Percentiles rank a stretch among this genome's conserved stretches.
These are phyloP conservation scores for Penicillium daleae DNA, from an alignment of 495 filamentous ascomycete genomes.

Conservation along the genomic window DNA sequence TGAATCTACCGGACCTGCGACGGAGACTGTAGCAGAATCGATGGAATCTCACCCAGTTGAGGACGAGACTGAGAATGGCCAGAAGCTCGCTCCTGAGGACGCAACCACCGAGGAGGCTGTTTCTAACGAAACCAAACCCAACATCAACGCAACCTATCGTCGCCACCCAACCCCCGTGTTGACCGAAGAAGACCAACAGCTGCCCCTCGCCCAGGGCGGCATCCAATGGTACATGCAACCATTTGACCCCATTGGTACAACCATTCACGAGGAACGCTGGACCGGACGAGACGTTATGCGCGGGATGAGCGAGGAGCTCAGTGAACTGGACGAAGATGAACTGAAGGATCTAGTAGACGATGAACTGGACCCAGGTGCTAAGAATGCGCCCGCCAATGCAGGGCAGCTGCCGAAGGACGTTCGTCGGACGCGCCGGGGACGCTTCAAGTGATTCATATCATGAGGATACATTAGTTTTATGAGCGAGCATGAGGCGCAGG, in stretches of 20 bases:
- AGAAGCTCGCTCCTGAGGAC: conserved; percentile 9
- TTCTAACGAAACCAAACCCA: conserved; percentile 17
- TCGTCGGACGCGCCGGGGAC: conserved; percentile 46
- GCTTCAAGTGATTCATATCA: conserved; percentile 33
- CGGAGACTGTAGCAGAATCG: neutral
- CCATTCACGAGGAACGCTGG: conserved; percentile 75
- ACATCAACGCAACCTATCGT: conserved; percentile 16
- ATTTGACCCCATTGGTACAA: conserved; percentile 79
- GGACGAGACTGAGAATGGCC: neutral
- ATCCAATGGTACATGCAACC: conserved; percentile 86
- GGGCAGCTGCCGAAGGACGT: conserved; percentile 28
- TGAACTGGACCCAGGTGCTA: conserved; percentile 35
- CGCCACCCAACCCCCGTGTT: conserved; percentile 32
- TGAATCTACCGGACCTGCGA: conserved; percentile 13
- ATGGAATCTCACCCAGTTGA: conserved; percentile 10
- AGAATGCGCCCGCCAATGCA: conserved; percentile 15
- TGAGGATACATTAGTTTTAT: conserved; percentile 8
- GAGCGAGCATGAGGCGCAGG: conserved; percentile 22
- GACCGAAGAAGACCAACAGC: conserved; percentile 52
- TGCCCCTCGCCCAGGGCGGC: conserved; percentile 70
- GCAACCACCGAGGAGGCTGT: conserved; percentile 21
- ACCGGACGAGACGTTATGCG: conserved; percentile 74
- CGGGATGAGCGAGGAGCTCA: conserved; percentile 82
- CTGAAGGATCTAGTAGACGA: conserved; percentile 65
- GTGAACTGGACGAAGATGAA: conserved; percentile 86